These are phyloP conservation scores for Candida tibetensis DNA, from an alignment of 805 yeast genomes.

Conservation along the genomic window DNA sequence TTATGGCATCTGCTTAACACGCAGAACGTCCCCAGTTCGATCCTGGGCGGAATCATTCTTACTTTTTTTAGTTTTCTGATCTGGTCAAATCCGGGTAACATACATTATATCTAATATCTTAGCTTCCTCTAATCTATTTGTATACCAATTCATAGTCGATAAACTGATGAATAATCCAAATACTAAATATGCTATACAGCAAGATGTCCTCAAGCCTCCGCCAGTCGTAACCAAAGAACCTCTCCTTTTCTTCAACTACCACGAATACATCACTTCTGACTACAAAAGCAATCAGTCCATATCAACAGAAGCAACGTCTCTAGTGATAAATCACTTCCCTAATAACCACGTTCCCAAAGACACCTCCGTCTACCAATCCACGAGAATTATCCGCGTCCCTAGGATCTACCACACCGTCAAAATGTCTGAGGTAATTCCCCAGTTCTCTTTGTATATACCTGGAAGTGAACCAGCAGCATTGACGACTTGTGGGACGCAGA, in stretches of 20 bases:
- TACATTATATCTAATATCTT: not conserved
- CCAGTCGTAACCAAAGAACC: slow-evolving; percentile 1
- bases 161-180: slow-evolving; percentile 17
- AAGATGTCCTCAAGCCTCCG: not conserved
- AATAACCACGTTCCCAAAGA: slow-evolving; percentile 43
- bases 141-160: not conserved
- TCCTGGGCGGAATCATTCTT: slow-evolving; percentile 96
- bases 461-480: slow-evolving; percentile 66
- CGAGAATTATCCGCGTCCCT: slow-evolving; percentile 68
- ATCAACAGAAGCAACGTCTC: slow-evolving; percentile 23
- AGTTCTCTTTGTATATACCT: slow-evolving; percentile 53
- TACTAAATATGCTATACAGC: slow-evolving; percentile 14
- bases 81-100: not conserved
- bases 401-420: slow-evolving; percentile 37
- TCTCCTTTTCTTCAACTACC: slow-evolving; percentile 59
- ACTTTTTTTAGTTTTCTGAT: no score
- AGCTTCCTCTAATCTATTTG: not conserved
- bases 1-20: slow-evolving; percentile 99
- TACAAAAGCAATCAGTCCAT: slow-evolving; percentile 18
- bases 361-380: slow-evolving; percentile 27
- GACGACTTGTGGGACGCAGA: slow-evolving; percentile 2
- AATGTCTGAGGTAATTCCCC: slow-evolving; percentile 46
- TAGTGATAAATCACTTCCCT: slow-evolving; percentile 67
- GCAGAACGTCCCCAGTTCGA: slow-evolving; percentile 99
- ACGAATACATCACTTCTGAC: slow-evolving; percentile 49